These are phyloP conservation scores for Plicaturopsis crispa DNA, from an alignment of 768 basidiomycete genomes.

Conservation along the genomic window DNA sequence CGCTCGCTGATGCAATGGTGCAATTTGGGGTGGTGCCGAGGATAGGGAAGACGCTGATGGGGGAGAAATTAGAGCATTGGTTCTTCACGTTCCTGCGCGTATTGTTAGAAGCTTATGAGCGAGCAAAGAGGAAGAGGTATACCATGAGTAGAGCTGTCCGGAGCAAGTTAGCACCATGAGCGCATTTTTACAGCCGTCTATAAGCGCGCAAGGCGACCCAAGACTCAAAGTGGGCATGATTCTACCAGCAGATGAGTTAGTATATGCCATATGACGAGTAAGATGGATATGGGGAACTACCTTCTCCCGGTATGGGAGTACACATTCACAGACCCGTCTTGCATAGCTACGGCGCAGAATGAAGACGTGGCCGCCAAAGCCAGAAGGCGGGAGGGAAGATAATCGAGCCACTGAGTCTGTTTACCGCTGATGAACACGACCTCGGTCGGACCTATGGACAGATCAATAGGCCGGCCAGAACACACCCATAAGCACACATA, in stretches of 20 bases:
- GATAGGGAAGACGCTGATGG: conserved; percentile 55
- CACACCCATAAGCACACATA: conserved; percentile 20
- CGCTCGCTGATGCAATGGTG: conserved; percentile 51
- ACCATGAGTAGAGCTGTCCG: conserved; percentile 77
- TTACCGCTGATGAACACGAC: conserved; percentile 56
- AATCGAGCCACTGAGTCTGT: conserved; percentile 86
- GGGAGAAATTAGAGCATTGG: conserved; percentile 54
- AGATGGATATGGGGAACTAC: conserved; percentile 39
- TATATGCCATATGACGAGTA: no score
- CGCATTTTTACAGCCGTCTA: conserved; percentile 57
- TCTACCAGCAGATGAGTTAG: no score
- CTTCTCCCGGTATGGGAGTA: conserved; percentile 82
- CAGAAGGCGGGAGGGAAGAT: conserved; percentile 67
- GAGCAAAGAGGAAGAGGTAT: conserved; percentile 13
- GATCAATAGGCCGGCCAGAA: background rate
- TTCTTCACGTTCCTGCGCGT: conserved; percentile 68
- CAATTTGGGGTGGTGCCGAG: conserved; percentile 49
- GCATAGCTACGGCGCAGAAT: conserved; percentile 72
- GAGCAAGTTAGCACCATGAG: conserved; percentile 68
- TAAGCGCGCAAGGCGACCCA: conserved; percentile 59
- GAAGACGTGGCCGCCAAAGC: conserved; percentile 50
- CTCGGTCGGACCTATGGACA: conserved; percentile 49
- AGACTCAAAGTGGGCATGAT: conserved; percentile 71
- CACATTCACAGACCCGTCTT: conserved; percentile 75
- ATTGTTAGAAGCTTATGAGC: conserved; percentile 4